Base-by-base conservation (phyloP, 495 filamentous ascomycete genomes). In the Penicillium goetzii region DNA sequence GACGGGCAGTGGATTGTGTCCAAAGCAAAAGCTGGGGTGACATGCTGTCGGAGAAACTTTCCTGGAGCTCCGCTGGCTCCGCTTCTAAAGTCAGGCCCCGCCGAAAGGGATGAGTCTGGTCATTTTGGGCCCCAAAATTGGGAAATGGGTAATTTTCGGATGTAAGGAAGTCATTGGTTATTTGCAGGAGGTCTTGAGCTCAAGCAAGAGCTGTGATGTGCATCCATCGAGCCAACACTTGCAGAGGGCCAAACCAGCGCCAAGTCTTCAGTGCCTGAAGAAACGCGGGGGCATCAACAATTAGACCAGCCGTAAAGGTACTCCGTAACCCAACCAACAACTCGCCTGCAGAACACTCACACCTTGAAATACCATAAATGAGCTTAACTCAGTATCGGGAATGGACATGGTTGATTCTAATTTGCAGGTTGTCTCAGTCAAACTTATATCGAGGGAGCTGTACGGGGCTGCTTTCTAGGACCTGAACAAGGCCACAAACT, bases 41-140 rank as follows among this genome's bases (percentile, higher is more conserved):
- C 62, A 56, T 64, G 41, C 47, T 47, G 19, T 50, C 66, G 70
- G 70, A 72, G 70, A 70, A 70, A 72, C 67, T 57, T 61, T 65
- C 62, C 55, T 64, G 52, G 41, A 38, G 52, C 64, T 65, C 64
- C 67, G 67, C 23, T 23, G 21, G 33, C 54, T 57, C 54, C 54
- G 54, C 54, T 57, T 23, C 21, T 25, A 2, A 57, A 26, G 28
- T 54, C 52, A 19, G 52, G 28, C 52, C 32, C 32, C 52, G 52
- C 52, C 52, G 21, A 32, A 55, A 38, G 32, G 52, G 32, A 28
- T 55, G 4, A 47, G 14, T 23, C 21, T 43, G 7, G 7, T 21
- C 10, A 25, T 4, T 21, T 10, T 25, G 43, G 21, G 43, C 9
- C 10, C 21, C 7, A 25, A 23, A 23, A 5, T 11, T 40, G 0